Conservation (phyloP, 768 basidiomycete genomes). For the Phlegmacium glaucopus region DNA sequence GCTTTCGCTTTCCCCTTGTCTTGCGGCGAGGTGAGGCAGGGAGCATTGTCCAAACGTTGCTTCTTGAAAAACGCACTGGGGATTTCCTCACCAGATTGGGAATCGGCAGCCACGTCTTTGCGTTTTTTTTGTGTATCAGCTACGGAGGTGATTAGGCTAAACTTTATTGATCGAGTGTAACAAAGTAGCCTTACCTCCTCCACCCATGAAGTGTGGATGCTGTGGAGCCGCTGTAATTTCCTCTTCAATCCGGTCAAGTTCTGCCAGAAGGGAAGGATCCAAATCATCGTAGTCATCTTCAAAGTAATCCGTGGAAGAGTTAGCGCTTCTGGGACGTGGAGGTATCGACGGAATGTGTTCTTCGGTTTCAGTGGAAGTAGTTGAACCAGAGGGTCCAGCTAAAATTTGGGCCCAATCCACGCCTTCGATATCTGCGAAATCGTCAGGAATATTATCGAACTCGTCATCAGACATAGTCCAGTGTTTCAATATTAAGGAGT, state of each 20-base stretch:
- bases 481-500: background rate
- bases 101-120: background rate
- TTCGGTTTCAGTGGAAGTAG: slow-evolving; percentile 1
- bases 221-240: slow-evolving; percentile 14
- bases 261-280: slow-evolving; percentile 34
- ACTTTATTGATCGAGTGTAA: background rate
- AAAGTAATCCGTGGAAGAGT: slow-evolving; percentile 15
- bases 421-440: slow-evolving; percentile 47
- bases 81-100: slow-evolving; percentile 1
- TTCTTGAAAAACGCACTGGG: slow-evolving; percentile 14
- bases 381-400: slow-evolving; percentile 12
- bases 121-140: background rate
- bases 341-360: slow-evolving; percentile 1
- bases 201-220: slow-evolving; percentile 3
- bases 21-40: slow-evolving; percentile 11
- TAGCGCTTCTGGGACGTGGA: slow-evolving; percentile 9
- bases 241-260: slow-evolving; percentile 47
- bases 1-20: slow-evolving; percentile 45
- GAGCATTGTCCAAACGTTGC: slow-evolving; percentile 7
- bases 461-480: slow-evolving; percentile 43
- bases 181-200: too few relatives aligned
- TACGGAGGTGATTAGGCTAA: slow-evolving; percentile 1
- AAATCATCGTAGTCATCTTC: slow-evolving; percentile 29
- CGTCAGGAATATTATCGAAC: slow-evolving; percentile 51
- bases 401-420: slow-evolving; percentile 44